A percentile compares a stretch with the other conserved stretches of the same genome.
phyloP scores from a whole-genome alignment of 495 filamentous ascomycete genomes.

The Penicillium cosmopolitanum region DNA sequence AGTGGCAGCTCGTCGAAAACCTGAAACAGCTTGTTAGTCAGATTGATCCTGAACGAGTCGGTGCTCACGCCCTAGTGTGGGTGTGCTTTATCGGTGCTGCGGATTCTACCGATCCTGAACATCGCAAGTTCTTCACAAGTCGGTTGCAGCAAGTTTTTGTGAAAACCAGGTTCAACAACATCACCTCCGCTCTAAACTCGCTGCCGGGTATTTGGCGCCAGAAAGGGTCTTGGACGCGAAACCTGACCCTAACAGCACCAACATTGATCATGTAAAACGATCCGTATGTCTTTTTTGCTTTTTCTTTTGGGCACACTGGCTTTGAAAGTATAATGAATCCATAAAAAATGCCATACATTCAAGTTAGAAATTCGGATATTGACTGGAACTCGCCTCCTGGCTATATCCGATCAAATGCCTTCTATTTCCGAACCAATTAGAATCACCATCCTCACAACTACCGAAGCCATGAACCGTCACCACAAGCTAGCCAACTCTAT shows the following conservation, averaged over 20 bases:
- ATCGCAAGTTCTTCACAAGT: slow-evolving; percentile 22
- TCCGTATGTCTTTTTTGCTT: too few species aligned
- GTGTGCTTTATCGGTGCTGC: slow-evolving; percentile 29
- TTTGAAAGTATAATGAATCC: background rate
- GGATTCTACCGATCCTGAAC: slow-evolving; percentile 23
- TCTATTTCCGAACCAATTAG: background rate
- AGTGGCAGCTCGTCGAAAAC: slow-evolving; percentile 21
- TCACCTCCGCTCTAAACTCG: slow-evolving; percentile 17
- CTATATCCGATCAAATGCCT: background rate
- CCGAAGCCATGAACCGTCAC: background rate
- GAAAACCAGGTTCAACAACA: slow-evolving; percentile 25
- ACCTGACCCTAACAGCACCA: slow-evolving; percentile 16
- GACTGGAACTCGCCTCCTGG: background rate
- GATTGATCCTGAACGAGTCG: slow-evolving; percentile 21
- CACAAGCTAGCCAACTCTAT: background rate
- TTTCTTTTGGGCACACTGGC: background rate
- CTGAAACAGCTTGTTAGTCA: slow-evolving; percentile 19
- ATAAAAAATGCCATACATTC: background rate
- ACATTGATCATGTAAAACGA: slow-evolving; percentile 25
- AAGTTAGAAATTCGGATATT: too few species aligned
- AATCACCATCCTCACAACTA: background rate
- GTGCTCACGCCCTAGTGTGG: slow-evolving; percentile 30
- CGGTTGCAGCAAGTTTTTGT: slow-evolving; percentile 18
- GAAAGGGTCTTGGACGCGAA: slow-evolving; percentile 22
- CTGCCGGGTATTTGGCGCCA: slow-evolving; percentile 26